A percentile compares a stretch with the other conserved stretches of the same genome.
Evolutionary conservation across 2,329 filamentous ascomycete species (phyloP).

Genomic region (Tolypocladium album): DNA sequence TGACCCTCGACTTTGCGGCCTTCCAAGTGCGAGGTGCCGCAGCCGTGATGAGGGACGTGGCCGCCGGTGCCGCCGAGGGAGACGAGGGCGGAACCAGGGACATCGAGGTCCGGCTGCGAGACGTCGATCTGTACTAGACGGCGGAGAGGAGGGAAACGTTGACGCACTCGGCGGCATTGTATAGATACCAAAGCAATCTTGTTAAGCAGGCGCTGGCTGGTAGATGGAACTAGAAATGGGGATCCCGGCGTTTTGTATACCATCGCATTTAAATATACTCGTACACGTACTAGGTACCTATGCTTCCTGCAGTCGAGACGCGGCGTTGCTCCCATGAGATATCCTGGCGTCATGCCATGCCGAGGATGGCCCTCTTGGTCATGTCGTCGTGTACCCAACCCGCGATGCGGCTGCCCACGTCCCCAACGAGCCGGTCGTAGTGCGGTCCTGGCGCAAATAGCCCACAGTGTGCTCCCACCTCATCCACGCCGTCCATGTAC

Average conservation of each 20-base stretch:
- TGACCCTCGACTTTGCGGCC: conserved; percentile 15
- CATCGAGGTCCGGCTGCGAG: conserved; percentile 16
- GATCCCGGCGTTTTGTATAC: neutral
- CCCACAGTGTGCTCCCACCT: conserved; percentile 75
- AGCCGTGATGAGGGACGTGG: conserved; percentile 14
- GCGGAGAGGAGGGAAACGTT: neutral
- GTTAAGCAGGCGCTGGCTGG: neutral
- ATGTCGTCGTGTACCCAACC: conserved; percentile 59
- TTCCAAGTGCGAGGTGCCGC: conserved; percentile 12
- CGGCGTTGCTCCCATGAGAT: neutral
- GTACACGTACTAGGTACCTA: neutral
- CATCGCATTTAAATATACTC: neutral
- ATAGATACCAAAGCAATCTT: neutral
- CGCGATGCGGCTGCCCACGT: conserved; percentile 56
- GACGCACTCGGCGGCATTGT: neutral
- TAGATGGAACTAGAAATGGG: neutral
- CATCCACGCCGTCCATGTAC: conserved; percentile 73
- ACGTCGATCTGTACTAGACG: conserved; percentile 23
- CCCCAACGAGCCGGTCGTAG: conserved; percentile 67
- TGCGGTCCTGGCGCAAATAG: conserved; percentile 65
- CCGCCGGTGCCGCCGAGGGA: conserved; percentile 6
- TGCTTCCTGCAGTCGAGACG: neutral
- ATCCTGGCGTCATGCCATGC: conserved; percentile 7
- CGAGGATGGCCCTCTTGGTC: conserved; percentile 27
- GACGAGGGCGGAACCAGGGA: conserved; percentile 12